A percentile compares a stretch with the other conserved stretches of the same genome.
Evolutionary conservation across 768 basidiomycete genomes (phyloP).

Genomic region (Termitomyces sp.): DNA sequence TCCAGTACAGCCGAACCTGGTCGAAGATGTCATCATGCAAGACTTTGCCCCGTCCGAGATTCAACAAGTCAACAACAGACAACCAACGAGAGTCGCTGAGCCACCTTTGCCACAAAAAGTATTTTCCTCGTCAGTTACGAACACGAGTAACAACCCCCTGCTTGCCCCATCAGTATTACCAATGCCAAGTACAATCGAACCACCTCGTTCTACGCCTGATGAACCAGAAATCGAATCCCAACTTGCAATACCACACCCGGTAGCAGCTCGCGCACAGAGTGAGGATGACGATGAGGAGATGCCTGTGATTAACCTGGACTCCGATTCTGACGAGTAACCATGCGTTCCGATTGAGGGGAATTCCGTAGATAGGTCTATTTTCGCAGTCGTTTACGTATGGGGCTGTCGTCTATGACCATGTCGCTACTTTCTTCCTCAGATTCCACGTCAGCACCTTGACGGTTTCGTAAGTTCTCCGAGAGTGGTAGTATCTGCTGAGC

Average conservation of each 20-base stretch:
- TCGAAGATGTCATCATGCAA: slow-evolving; percentile 22
- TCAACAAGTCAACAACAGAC: neutral
- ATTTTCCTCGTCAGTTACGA: neutral
- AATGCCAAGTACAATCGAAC: neutral
- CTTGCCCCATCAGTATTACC: neutral
- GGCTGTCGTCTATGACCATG: slow-evolving; percentile 18
- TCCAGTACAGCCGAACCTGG: slow-evolving; percentile 2
- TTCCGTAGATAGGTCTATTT: slow-evolving; percentile 6
- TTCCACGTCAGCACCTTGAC: slow-evolving; percentile 16
- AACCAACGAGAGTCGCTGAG: neutral
- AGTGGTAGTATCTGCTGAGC: slow-evolving; percentile 8
- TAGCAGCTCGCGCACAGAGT: slow-evolving; percentile 1
- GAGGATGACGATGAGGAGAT: slow-evolving; percentile 57
- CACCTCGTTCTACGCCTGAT: neutral
- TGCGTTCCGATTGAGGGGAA: neutral
- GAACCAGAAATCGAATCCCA: neutral
- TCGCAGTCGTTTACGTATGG: slow-evolving; percentile 31
- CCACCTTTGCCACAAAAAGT: neutral
- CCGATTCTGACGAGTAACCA: slow-evolving; percentile 62
- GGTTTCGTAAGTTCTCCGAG: neutral
- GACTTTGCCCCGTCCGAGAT: slow-evolving; percentile 8
- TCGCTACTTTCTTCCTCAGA: slow-evolving; percentile 30
- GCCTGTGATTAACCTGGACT: slow-evolving; percentile 71
- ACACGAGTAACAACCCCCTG: neutral
- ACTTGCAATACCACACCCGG: neutral